phyloP scores from a whole-genome alignment of 331 rosid genomes.

The Malus hybrid region DNA sequence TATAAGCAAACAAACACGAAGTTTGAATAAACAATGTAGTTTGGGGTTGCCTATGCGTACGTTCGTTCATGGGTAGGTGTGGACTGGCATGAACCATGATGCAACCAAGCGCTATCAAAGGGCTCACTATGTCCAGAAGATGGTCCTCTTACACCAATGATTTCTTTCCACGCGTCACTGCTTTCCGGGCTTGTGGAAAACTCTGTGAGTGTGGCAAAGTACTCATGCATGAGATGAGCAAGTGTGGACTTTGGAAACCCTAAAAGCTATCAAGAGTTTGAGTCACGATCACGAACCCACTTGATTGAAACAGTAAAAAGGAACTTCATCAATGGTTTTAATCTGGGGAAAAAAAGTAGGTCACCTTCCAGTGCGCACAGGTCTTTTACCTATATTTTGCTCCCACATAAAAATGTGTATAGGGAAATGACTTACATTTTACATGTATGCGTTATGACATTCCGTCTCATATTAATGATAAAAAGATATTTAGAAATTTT shows the following conservation, averaged over 20 bases:
- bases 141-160: background rate
- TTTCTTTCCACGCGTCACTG: background rate
- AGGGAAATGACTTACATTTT: background rate
- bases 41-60: background rate
- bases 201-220: background rate
- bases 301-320: slow-evolving; percentile 9
- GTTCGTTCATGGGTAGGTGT: slow-evolving; percentile 18
- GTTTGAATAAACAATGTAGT: background rate
- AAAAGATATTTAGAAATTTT: no score
- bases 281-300: slow-evolving; percentile 19
- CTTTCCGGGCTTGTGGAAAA: background rate
- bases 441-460: no score
- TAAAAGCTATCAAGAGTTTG: slow-evolving; percentile 5
- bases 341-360: background rate
- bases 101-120: slow-evolving; percentile 14
- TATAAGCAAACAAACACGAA: background rate
- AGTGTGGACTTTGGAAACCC: background rate
- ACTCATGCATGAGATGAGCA: background rate
- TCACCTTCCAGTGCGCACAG: slow-evolving; percentile 3
- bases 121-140: background rate
- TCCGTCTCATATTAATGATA: no score
- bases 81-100: slow-evolving; percentile 27
- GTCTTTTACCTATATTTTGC: background rate
- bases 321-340: background rate
- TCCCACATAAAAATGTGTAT: background rate